Conservation (phyloP, 768 basidiomycete species). For the Cyclocybe cylindracea region DNA sequence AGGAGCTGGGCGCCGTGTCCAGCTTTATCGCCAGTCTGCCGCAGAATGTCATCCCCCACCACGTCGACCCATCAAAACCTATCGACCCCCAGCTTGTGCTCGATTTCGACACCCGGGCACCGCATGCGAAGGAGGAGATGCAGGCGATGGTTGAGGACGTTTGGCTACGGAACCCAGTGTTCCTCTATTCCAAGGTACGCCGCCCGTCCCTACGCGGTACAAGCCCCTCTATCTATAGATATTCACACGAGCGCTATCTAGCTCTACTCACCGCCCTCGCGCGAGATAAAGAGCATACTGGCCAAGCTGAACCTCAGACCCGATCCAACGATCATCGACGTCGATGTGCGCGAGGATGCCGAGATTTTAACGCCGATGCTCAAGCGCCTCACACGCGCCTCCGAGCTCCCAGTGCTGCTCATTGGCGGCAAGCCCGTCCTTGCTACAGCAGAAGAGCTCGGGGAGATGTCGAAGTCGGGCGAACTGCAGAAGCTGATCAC, state of each 20-base stretch:
- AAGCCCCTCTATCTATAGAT: not conserved
- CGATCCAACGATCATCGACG: slow-evolving; percentile 65
- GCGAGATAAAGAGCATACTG: slow-evolving; percentile 67
- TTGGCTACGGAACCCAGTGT: slow-evolving; percentile 74
- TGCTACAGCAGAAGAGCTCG: slow-evolving; percentile 48
- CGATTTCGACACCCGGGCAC: slow-evolving; percentile 77
- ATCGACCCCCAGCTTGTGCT: slow-evolving; percentile 82
- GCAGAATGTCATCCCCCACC: slow-evolving; percentile 70
- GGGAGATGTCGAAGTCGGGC: slow-evolving; percentile 47
- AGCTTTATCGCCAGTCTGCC: slow-evolving; percentile 74
- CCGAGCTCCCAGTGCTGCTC: slow-evolving; percentile 66
- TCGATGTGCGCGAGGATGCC: slow-evolving; percentile 73
- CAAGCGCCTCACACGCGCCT: slow-evolving; percentile 53
- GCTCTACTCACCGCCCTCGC: slow-evolving; percentile 64
- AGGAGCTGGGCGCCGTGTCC: slow-evolving; percentile 77
- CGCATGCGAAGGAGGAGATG: slow-evolving; percentile 62
- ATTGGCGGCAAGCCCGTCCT: slow-evolving; percentile 65
- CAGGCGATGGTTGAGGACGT: slow-evolving; percentile 59
- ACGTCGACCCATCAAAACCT: slow-evolving; percentile 60
- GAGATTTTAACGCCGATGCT: slow-evolving; percentile 64
- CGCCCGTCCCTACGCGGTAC: slow-evolving; percentile 3
- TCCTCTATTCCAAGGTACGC: slow-evolving; percentile 68
- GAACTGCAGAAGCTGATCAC: slow-evolving; percentile 50
- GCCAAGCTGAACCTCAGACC: slow-evolving; percentile 58
- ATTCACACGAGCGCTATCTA: slow-evolving; percentile 24